Evolutionary conservation across 148 eudicot genomes (phyloP).

Genomic region (Fagopyrum tataricum): DNA sequence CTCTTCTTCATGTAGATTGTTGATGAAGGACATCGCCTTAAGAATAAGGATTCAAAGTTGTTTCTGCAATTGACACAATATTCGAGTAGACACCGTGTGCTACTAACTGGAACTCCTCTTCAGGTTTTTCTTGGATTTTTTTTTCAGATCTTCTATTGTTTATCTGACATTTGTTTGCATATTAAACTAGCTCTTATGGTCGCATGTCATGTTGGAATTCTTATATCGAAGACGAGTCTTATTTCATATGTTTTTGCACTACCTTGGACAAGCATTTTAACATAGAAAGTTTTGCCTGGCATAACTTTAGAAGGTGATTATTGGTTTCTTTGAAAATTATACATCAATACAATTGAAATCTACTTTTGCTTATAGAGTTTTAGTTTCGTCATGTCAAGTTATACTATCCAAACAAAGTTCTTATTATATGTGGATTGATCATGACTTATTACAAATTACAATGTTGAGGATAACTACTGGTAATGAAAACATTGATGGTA

Average conservation of each 20-base stretch:
- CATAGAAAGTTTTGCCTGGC: not conserved
- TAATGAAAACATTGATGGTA: not conserved
- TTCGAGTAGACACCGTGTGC: constrained; percentile 70
- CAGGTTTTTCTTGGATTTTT: constrained; percentile 45
- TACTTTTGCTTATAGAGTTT: not conserved
- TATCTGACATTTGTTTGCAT: not conserved
- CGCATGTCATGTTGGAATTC: not conserved
- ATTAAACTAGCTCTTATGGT: not conserved
- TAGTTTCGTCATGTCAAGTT: not conserved
- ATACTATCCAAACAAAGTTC: not conserved
- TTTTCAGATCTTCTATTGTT: not conserved
- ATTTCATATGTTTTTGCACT: not conserved
- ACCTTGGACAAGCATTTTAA: not conserved
- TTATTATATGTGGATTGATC: not conserved
- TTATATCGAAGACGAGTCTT: not conserved
- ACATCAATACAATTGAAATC: not conserved
- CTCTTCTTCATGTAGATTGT: constrained; percentile 53
- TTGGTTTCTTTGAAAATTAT: not conserved
- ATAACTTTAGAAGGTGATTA: not conserved
- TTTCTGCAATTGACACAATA: constrained; percentile 74
- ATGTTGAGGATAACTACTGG: not conserved
- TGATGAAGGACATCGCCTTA: constrained; percentile 98
- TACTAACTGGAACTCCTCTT: constrained; percentile 97
- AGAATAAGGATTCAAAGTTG: constrained; percentile 94
- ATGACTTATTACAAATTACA: not conserved